A percentile compares a stretch with the other conserved stretches of the same genome.
Evolutionary conservation across 768 basidiomycete species (phyloP).

Genomic region (Dictyophora rubrovolvata): DNA sequence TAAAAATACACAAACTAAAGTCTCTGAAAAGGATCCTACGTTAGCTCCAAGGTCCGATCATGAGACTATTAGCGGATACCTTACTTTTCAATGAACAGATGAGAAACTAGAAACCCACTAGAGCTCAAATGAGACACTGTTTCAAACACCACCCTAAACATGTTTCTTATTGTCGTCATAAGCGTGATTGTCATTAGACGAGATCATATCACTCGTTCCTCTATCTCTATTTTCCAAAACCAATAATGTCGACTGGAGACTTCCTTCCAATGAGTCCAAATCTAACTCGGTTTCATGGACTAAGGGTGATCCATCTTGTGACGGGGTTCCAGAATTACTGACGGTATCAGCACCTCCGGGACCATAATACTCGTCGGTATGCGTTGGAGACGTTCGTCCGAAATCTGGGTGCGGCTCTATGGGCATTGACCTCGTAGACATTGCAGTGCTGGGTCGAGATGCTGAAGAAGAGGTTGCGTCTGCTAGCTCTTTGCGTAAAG

Average conservation of each 20-base stretch:
- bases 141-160: too few species aligned
- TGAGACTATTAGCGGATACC: too few species aligned
- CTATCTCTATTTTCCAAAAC: background rate
- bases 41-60: too few species aligned
- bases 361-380: conserved; percentile 33
- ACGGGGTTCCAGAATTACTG: conserved; percentile 16
- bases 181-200: too few species aligned
- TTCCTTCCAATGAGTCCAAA: conserved; percentile 11
- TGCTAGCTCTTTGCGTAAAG: conserved; percentile 81
- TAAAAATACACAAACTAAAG: too few species aligned
- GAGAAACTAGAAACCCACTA: too few species aligned
- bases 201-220: background rate
- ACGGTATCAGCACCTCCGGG: conserved; percentile 22
- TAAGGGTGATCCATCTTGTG: conserved; percentile 18
- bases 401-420: conserved; percentile 18
- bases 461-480: conserved; percentile 44
- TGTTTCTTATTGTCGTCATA: too few species aligned
- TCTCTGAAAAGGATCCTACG: too few species aligned
- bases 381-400: conserved; percentile 2
- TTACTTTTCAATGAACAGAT: too few species aligned
- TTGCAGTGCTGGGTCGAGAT: conserved; percentile 40
- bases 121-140: too few species aligned
- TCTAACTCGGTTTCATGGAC: conserved; percentile 14
- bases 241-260: background rate
- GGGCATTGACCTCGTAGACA: conserved; percentile 29